phyloP scores from a whole-genome alignment of 192 early-diverging fungal species.

The Rhizoclosmatium sp. region DNA sequence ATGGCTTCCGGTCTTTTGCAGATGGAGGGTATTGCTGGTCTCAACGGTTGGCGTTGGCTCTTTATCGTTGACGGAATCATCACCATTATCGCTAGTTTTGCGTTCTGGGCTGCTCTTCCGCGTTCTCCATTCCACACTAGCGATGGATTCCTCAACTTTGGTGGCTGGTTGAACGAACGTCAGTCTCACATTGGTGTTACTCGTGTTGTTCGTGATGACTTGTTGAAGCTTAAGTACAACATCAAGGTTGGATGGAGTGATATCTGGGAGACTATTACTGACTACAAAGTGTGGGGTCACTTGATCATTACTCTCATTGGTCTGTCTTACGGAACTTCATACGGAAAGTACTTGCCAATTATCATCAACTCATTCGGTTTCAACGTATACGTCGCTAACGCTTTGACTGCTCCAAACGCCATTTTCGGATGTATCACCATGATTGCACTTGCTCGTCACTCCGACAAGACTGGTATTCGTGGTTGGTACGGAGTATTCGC shows the following conservation, averaged over 20 bases:
- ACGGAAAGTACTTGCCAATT: slow-evolving; percentile 37
- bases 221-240: slow-evolving; percentile 48
- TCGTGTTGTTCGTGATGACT: slow-evolving; percentile 68
- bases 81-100: slow-evolving; percentile 57
- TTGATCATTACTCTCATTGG: slow-evolving; percentile 35
- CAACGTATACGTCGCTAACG: slow-evolving; percentile 42
- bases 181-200: slow-evolving; percentile 64
- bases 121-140: slow-evolving; percentile 46
- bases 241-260: slow-evolving; percentile 22
- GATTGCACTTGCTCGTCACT: slow-evolving; percentile 30
- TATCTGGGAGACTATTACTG: slow-evolving; percentile 30
- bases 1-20: slow-evolving; percentile 65
- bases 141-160: slow-evolving; percentile 22
- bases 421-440: slow-evolving; percentile 29
- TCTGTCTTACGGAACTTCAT: slow-evolving; percentile 17
- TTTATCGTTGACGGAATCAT: slow-evolving; percentile 69
- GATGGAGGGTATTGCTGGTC: slow-evolving; percentile 58
- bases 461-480: slow-evolving; percentile 23
- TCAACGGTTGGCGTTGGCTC: slow-evolving; percentile 74
- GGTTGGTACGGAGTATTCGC: slow-evolving; percentile 33
- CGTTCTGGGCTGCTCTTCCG: slow-evolving; percentile 67
- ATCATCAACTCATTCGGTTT: slow-evolving; percentile 45
- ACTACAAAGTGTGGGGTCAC: slow-evolving; percentile 44
- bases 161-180: slow-evolving; percentile 48
- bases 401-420: slow-evolving; percentile 41